phyloP scores from a whole-genome alignment of 1,284 basidiomycete genomes.

The Tilletia setariae region DNA sequence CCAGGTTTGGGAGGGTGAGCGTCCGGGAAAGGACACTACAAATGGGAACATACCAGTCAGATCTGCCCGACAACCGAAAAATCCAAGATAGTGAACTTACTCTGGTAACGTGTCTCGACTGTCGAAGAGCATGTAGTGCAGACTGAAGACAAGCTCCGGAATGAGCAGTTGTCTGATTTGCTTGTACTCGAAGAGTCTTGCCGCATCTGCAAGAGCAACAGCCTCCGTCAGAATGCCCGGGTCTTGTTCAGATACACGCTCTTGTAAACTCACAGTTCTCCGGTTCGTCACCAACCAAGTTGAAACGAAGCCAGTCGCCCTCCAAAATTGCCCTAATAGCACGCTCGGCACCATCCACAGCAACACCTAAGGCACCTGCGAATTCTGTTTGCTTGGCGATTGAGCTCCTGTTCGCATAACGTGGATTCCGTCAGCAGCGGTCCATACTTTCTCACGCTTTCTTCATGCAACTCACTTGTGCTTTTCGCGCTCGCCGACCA shows the following conservation, averaged over 20 bases:
- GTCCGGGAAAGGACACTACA: conserved; percentile 75
- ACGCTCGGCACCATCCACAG: conserved; percentile 56
- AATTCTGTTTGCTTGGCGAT: conserved; percentile 37
- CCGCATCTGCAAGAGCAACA: not conserved
- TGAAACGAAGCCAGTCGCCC: conserved; percentile 59
- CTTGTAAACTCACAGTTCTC: conserved; percentile 8
- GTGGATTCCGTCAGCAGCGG: conserved; percentile 4
- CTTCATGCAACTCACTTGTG: not conserved
- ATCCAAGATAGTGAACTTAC: conserved; percentile 59
- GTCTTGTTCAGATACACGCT: too few species aligned
- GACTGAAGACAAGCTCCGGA: conserved; percentile 81
- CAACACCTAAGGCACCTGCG: conserved; percentile 30
- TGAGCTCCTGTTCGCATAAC: conserved; percentile 22
- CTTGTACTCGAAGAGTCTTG: conserved; percentile 66
- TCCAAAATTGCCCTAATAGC: conserved; percentile 57
- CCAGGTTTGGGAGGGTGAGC: conserved; percentile 73
- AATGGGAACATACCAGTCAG: not conserved
- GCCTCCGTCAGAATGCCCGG: not conserved
- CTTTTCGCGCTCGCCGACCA: not conserved
- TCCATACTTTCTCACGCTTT: conserved; percentile 30
- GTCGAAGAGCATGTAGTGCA: conserved; percentile 72
- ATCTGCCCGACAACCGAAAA: not conserved
- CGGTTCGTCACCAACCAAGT: conserved; percentile 26
- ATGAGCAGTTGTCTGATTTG: conserved; percentile 83
- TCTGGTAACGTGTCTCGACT: conserved; percentile 67